phyloP scores from a whole-genome alignment of 805 yeast genomes.

The Spathaspora hagerdaliae region DNA sequence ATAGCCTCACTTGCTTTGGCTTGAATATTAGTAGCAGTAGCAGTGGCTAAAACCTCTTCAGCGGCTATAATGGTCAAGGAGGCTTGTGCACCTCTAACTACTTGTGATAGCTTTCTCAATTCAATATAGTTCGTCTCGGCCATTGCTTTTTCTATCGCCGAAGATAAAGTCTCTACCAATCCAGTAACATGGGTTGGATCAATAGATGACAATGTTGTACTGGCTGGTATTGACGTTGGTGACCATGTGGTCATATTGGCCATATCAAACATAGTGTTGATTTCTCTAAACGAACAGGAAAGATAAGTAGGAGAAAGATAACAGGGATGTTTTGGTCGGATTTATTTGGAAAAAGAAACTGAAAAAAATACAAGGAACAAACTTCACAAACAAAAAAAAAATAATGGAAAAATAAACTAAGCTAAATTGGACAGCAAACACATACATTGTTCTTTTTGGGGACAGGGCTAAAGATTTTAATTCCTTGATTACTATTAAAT shows the following conservation, averaged over 20 bases:
- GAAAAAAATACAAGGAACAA: no score
- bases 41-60: slow-evolving; percentile 34
- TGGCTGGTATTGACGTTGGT: slow-evolving; percentile 21
- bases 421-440: no score
- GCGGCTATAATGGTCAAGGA: slow-evolving; percentile 33
- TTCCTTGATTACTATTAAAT: no score
- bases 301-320: no score
- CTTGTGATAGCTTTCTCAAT: slow-evolving; percentile 18
- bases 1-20: slow-evolving; percentile 31
- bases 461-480: no score
- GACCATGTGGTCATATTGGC: slow-evolving; percentile 15
- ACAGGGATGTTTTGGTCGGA: no score
- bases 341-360: no score
- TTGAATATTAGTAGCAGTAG: slow-evolving; percentile 23
- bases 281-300: no score
- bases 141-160: slow-evolving; percentile 11
- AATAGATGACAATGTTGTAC: slow-evolving; percentile 21
- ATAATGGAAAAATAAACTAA: no score
- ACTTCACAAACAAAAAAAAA: no score
- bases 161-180: slow-evolving; percentile 12
- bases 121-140: slow-evolving; percentile 19
- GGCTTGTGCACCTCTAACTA: slow-evolving; percentile 32
- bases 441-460: no score
- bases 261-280: background rate
- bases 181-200: slow-evolving; percentile 20